A percentile compares a stretch with the other conserved stretches of the same genome.
Evolutionary conservation across 2,329 filamentous ascomycete genomes (phyloP).

Genomic region (Phyllosticta paracitricarpa): DNA sequence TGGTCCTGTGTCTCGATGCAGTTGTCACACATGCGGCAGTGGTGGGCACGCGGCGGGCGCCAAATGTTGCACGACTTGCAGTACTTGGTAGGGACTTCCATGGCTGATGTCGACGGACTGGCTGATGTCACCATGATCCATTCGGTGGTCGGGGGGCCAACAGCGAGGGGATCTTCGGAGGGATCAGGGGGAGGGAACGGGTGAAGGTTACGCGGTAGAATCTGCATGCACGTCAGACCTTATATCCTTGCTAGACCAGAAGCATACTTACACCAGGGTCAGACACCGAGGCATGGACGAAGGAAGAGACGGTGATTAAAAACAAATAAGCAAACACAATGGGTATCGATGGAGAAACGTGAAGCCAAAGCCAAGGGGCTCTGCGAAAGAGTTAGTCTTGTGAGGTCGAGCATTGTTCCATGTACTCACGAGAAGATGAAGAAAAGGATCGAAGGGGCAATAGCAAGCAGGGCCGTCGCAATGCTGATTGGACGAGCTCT

Average conservation of each 20-base stretch:
- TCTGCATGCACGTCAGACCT: conserved; percentile 41
- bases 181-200: conserved; percentile 68
- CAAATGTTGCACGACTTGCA: conserved; percentile 97
- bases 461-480: conserved; percentile 69
- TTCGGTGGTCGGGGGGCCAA: conserved; percentile 80
- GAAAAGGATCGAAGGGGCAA: conserved; percentile 72
- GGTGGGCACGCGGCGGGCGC: conserved; percentile 89
- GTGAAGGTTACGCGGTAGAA: conserved; percentile 85
- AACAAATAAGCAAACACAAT: conserved; percentile 87
- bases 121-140: conserved; percentile 87
- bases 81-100: conserved; percentile 97
- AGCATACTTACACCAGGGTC: conserved; percentile 72
- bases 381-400: conserved; percentile 25
- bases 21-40: conserved; percentile 94
- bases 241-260: not conserved
- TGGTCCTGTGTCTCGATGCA: conserved; percentile 97
- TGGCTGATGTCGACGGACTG: conserved; percentile 65
- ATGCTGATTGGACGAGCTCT: conserved; percentile 81
- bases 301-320: conserved; percentile 84
- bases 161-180: conserved; percentile 67
- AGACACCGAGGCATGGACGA: conserved; percentile 81
- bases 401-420: not conserved
- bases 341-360: conserved; percentile 81
- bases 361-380: conserved; percentile 74
- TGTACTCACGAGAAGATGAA: conserved; percentile 62